Base-by-base conservation (phyloP, 257 asterid species). In the Solanum stenotomum region DNA sequence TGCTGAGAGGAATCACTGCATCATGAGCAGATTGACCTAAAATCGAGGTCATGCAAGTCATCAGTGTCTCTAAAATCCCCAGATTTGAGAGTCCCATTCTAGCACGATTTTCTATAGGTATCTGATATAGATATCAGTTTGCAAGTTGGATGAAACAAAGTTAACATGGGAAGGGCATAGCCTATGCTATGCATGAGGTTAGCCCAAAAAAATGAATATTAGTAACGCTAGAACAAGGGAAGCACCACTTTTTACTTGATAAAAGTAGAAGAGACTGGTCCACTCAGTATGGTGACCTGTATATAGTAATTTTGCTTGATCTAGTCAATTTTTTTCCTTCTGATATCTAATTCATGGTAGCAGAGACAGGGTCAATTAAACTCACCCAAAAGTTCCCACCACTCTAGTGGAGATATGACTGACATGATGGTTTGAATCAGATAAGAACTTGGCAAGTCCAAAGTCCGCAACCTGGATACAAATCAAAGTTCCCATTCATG, bases 301-400 rank as follows among this genome's bases (percentile, higher is more conserved):
- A 14, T 27, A 42, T 42, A 42, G 63, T 25, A 42, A 25, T 25
- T 79, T 44, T 44, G 38, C 38, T 14, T 25, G 84, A 40, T 78
- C 84, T 40, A 40, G 63, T 78, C 61, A 78, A 25, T n/a, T 7
- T 20, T 18, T 20, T 22, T 59, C 83, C 52, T 10, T 75, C 6
- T 31, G 84, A 38, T 76, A 37, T 40, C 61, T n/a, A 77, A 18
- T 81, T 29, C 85, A 46, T 49, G 38, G 25, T 29, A 81, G 42
- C 29, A 81, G 42, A 29, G 70, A 81, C 11, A 16, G 27, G 67
- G 44, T 46, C 85, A 49, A 81, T 46, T 31, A 44, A 44, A 82
- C 90, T 88, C 70, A 88, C 90, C 88, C 90, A 40, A 88, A 85
- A 65, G 90, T 85, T 65, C 90, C 90, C 68, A 85, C 88, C 83